Evolutionary conservation across 306 rosid genomes (phyloP).

Genomic region (Glycyrrhiza uralensis): DNA sequence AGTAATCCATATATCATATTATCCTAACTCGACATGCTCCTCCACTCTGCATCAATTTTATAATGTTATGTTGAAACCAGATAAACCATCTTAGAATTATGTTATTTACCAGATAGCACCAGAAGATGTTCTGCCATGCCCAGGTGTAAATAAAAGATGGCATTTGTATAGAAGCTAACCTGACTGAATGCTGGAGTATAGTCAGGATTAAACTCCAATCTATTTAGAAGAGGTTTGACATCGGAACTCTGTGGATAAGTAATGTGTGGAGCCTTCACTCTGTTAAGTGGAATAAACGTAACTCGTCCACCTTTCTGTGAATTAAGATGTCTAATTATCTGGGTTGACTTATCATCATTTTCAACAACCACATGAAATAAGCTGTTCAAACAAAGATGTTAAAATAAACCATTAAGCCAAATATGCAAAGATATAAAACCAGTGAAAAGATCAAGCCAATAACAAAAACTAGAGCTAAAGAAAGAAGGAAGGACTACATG

Average conservation of each 20-base stretch:
- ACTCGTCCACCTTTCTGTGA: conserved; percentile 88
- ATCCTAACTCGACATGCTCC: not conserved
- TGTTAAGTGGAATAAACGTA: conserved; percentile 91
- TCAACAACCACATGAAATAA: conserved; percentile 98
- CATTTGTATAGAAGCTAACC: conserved; percentile 52
- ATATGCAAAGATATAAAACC: not conserved
- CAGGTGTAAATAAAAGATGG: not conserved
- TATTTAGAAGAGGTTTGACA: conserved; percentile 81
- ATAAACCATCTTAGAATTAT: not conserved
- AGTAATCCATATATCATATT: not conserved
- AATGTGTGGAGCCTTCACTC: conserved; percentile 76
- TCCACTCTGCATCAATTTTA: not conserved
- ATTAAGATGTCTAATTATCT: conserved; percentile 93
- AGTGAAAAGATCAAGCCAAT: not conserved
- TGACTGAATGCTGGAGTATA: conserved; percentile 71
- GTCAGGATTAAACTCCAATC: conserved; percentile 54
- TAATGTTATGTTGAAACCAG: not conserved
- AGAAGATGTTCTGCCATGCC: not conserved
- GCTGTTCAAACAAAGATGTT: conserved; percentile 48
- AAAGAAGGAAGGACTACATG: not conserved
- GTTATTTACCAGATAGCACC: conserved; percentile 2
- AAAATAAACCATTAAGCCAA: conserved; percentile 14
- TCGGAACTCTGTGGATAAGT: conserved; percentile 85
- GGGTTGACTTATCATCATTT: conserved; percentile 81
- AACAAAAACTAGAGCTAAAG: not conserved